Conservation (phyloP, 805 yeast species). For the Jamesozyma gamospora region DNA sequence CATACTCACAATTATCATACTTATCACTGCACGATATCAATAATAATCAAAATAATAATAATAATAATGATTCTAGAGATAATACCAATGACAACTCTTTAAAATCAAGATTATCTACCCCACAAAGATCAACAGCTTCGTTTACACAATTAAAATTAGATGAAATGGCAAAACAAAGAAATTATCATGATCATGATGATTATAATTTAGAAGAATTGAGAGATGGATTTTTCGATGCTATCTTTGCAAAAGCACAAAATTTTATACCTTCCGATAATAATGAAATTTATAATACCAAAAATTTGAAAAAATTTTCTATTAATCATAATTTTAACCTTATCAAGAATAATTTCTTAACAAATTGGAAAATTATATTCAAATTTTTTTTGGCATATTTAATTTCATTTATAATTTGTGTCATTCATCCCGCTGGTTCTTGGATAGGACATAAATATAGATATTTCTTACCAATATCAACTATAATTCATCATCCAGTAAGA, state of each 20-base stretch:
- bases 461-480: conserved; percentile 34
- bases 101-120: not conserved
- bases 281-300: not conserved
- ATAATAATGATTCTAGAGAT: too few species aligned
- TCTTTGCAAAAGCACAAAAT: conserved; percentile 27
- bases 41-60: too few species aligned
- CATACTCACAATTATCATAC: conserved; percentile 18
- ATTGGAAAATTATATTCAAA: conserved; percentile 20
- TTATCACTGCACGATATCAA: conserved; percentile 12
- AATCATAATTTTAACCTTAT: not conserved
- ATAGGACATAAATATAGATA: conserved; percentile 32
- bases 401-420: conserved; percentile 32
- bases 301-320: too few species aligned
- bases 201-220: conserved; percentile 37
- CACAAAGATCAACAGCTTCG: conserved; percentile 25
- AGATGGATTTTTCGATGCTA: conserved; percentile 41
- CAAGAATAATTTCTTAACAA: not conserved
- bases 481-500: conserved; percentile 40
- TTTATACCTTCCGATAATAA: not conserved
- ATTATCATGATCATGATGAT: conserved; percentile 28
- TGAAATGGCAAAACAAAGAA: conserved; percentile 19
- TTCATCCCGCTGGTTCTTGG: conserved; percentile 33
- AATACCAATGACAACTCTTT: too few species aligned
- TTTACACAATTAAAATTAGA: conserved; percentile 30
- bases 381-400: conserved; percentile 34